These are phyloP conservation scores for Chalciporus sp. DNA, from an alignment of 1,284 basidiomycete species.

Conservation along the genomic window DNA sequence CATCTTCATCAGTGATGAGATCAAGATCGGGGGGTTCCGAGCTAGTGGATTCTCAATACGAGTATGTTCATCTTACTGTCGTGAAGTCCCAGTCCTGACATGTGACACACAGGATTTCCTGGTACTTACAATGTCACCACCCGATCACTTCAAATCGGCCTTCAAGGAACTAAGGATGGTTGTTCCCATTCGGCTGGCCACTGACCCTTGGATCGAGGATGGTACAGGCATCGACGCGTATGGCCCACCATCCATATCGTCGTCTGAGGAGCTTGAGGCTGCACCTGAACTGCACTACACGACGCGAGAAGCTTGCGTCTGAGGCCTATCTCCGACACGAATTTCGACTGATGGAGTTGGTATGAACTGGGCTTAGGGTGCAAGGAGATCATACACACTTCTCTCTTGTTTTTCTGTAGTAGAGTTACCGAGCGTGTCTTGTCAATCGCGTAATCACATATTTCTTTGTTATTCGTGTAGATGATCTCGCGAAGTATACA, in stretches of 20 bases:
- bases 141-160: constrained; percentile 53
- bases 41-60: constrained; percentile 66
- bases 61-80: constrained; percentile 37
- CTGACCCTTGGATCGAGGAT: constrained; percentile 59
- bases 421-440: neutral
- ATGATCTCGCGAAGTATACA: neutral
- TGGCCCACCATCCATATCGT: constrained; percentile 33
- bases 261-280: constrained; percentile 31
- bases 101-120: constrained; percentile 55
- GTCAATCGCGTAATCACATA: constrained; percentile 1
- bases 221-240: constrained; percentile 36
- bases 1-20: constrained; percentile 48
- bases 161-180: constrained; percentile 61
- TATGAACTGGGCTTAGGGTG: neutral
- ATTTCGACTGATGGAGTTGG: no score
- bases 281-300: constrained; percentile 11
- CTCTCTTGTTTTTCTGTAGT: neutral
- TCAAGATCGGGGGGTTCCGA: constrained; percentile 61
- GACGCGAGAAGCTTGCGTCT: neutral
- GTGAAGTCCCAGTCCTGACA: constrained; percentile 2
- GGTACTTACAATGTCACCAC: constrained; percentile 59
- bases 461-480: neutral
- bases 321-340: neutral
- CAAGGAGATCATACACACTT: neutral
- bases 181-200: constrained; percentile 66